Evolutionary conservation across 257 asterid genomes (phyloP).

Genomic region (Cinchona pubescens): DNA sequence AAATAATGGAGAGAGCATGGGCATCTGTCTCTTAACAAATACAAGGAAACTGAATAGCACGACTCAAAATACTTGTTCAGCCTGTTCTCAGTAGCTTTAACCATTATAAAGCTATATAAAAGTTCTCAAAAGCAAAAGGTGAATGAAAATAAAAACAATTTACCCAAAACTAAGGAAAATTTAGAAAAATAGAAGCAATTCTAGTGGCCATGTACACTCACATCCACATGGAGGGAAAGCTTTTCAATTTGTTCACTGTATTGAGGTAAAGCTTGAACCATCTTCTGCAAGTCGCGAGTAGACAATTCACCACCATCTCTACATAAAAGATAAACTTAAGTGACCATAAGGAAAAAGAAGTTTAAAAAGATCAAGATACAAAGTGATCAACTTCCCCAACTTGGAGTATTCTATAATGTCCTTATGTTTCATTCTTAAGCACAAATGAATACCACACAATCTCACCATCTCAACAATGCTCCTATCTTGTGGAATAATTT

Average conservation of each 20-base stretch:
- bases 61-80: not conserved
- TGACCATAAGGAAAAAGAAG: conserved; percentile 7
- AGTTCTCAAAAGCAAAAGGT: not conserved
- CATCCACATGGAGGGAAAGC: conserved; percentile 99
- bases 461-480: not conserved
- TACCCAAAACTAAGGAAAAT: not conserved
- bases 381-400: not conserved
- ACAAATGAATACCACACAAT: not conserved
- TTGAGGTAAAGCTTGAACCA: conserved; percentile 99
- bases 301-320: conserved; percentile 84
- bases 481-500: not conserved
- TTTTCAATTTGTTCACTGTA: conserved; percentile 98
- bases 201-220: conserved; percentile 45
- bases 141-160: no score
- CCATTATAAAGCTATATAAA: no score
- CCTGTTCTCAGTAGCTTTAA: not conserved
- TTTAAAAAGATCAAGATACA: not conserved
- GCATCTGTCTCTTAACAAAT: no score
- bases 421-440: not conserved
- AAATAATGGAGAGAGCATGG: no score
- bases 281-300: conserved; percentile 94
- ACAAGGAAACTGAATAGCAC: not conserved
- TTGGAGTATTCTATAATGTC: not conserved
- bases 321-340: conserved; percentile 24
- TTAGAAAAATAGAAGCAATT: not conserved